A percentile compares a stretch with the other conserved stretches of the same genome.
Conservation (phyloP, 2,329 filamentous ascomycete species). For the Scorias spongiosa region DNA sequence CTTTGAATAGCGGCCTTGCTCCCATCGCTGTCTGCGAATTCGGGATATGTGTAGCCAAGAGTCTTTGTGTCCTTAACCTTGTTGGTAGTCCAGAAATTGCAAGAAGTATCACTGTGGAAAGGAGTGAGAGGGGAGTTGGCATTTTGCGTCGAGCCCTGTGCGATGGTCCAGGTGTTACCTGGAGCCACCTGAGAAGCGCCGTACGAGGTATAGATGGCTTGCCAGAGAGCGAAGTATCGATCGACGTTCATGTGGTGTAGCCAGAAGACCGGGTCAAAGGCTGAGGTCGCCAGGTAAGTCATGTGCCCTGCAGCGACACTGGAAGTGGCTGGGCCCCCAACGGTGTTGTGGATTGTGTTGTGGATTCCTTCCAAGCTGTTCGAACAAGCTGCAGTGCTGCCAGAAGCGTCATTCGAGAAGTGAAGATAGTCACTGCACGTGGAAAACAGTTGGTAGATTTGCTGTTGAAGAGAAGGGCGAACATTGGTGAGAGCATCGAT, state of each 20-base stretch:
- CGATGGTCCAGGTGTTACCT: conserved; percentile 17
- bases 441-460: conserved; percentile 18
- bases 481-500: conserved; percentile 14
- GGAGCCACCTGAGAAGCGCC: conserved; percentile 11
- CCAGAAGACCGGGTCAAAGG: conserved; percentile 21
- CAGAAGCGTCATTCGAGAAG: conserved; percentile 16
- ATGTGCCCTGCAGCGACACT: conserved; percentile 15
- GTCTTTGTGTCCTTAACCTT: conserved; percentile 40
- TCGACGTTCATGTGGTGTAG: conserved; percentile 22
- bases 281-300: conserved; percentile 15
- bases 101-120: conserved; percentile 44
- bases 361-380: conserved; percentile 22
- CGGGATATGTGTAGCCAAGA: conserved; percentile 63
- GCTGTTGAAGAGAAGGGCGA: conserved; percentile 15
- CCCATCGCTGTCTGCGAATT: conserved; percentile 35
- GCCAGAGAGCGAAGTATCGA: conserved; percentile 20
- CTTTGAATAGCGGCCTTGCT: conserved; percentile 28
- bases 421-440: conserved; percentile 18
- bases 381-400: conserved; percentile 12
- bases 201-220: conserved; percentile 10
- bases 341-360: conserved; percentile 19
- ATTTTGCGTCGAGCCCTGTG: conserved; percentile 9
- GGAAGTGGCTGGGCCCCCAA: conserved; percentile 12
- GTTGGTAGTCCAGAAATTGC: conserved; percentile 54
- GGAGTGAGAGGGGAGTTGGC: conserved; percentile 32